Evolutionary conservation across 1,284 basidiomycete genomes (phyloP), one percentile per base, ranked within the genome.

Genomic region (Sanghuangporus weigelae): DNA sequence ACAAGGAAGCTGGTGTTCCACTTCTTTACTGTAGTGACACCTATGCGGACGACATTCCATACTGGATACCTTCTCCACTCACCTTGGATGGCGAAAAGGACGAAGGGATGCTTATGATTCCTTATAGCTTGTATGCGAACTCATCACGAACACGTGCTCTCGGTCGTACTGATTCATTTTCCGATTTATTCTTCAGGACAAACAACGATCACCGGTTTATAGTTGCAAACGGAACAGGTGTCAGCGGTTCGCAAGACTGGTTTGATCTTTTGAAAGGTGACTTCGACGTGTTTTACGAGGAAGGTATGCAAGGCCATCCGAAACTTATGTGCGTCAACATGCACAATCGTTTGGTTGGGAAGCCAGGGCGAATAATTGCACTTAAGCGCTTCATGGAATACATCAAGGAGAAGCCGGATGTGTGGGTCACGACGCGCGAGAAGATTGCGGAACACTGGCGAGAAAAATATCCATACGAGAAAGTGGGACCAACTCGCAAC

Each of bases 291-390:
- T 69, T 78, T 2, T 72, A 76, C 46, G 64, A 60, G 2, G 77
- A 77, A 61, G 74, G 73, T 0, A 57, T 64, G 3, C 16, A 67
- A 7, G 72, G 70, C 5, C 65, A 69, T 16, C 73, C 76, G 7
- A 76, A 76, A 69, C 77, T 78, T 74, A 73, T 78, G 73, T 72
- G 71, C 35, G 67, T 78, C n/a, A 75, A 74, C 23, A 65, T 78
- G 44, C 77, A 78, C 66, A 73, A 73, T 57, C 68, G 76, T 11
- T 67, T 78, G 2, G 68, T 77, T 1, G 77, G 77, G n/a, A 68
- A 77, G 31, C 76, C 77, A 0, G 77, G 73, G 0, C 67, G 77
- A 3, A 71, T 76, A 39, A 68, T 71, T 7, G 74, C 71, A 2
- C 63, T 79, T 46, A 72, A 75, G 66, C 69, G 68, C 36, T 77